These are phyloP conservation scores for Apiotrichum porosum DNA, from an alignment of 1,284 basidiomycete genomes.

Conservation along the genomic window DNA sequence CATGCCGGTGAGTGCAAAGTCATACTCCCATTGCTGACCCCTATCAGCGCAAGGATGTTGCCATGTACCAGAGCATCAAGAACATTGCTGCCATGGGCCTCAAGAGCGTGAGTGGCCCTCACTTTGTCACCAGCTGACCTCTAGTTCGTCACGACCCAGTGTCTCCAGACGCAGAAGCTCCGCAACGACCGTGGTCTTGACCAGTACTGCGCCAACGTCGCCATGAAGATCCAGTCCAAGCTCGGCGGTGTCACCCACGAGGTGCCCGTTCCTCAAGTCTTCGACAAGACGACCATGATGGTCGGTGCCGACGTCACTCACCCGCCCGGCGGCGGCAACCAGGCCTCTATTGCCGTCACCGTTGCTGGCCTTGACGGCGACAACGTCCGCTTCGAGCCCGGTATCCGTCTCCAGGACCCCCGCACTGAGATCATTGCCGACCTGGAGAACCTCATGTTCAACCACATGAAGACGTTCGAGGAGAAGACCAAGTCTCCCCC, in stretches of 20 bases:
- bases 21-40: not conserved
- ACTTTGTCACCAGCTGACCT: not conserved
- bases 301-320: conserved; percentile 48
- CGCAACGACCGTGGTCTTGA: conserved; percentile 40
- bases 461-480: conserved; percentile 33
- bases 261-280: conserved; percentile 25
- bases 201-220: conserved; percentile 50
- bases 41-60: conserved; percentile 32
- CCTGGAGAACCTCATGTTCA: conserved; percentile 29
- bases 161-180: conserved; percentile 44
- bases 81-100: conserved; percentile 25
- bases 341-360: conserved; percentile 51
- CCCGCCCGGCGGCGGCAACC: conserved; percentile 31
- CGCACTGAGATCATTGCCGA: conserved; percentile 38
- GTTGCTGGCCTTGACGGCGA: conserved; percentile 47
- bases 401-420: conserved; percentile 50
- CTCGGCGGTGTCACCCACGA: conserved; percentile 52
- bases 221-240: conserved; percentile 51
- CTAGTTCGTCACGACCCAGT: conserved; percentile 34
- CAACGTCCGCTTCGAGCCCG: conserved; percentile 42
- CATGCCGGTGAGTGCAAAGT: conserved; percentile 30
- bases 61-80: conserved; percentile 50
- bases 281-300: conserved; percentile 49
- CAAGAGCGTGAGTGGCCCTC: conserved; percentile 5
- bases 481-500: conserved; percentile 42